Conservation (phyloP, 2,329 filamentous ascomycete genomes). For the Botrytis deweyae region DNA sequence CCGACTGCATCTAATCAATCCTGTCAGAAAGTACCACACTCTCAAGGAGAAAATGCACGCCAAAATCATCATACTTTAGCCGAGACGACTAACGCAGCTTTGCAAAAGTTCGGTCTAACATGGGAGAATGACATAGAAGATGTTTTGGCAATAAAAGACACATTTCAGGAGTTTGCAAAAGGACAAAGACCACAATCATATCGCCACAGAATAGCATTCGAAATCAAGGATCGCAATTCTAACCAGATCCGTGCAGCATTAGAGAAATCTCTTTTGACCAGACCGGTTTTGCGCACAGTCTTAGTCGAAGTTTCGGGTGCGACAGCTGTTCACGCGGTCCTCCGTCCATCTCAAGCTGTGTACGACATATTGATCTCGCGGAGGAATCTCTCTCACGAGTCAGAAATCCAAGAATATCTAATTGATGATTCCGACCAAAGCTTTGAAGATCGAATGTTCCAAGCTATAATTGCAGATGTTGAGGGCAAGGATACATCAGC, state of each 20-base stretch:
- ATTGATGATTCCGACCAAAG: background rate
- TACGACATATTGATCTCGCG: background rate
- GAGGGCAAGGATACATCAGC: background rate
- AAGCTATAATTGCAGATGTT: background rate
- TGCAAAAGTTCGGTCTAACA: background rate
- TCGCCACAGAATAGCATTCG: constrained; percentile 5
- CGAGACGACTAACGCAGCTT: background rate
- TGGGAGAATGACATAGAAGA: constrained; percentile 9
- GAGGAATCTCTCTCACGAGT: background rate
- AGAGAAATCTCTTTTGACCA: background rate
- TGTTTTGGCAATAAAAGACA: constrained; percentile 6
- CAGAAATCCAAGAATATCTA: background rate
- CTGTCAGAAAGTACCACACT: background rate
- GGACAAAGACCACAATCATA: constrained; percentile 8
- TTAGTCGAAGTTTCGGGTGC: background rate
- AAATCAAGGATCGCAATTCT: background rate
- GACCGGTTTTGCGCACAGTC: background rate
- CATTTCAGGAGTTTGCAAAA: background rate
- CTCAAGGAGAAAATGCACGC: background rate
- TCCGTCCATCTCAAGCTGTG: background rate
- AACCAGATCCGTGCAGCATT: background rate
- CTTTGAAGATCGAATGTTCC: background rate
- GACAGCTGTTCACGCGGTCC: background rate
- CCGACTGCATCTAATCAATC: background rate
- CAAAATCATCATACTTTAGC: background rate